These are phyloP conservation scores for Aspergillus aculeatinus DNA, from an alignment of 2,329 filamentous ascomycete genomes.

Conservation along the genomic window DNA sequence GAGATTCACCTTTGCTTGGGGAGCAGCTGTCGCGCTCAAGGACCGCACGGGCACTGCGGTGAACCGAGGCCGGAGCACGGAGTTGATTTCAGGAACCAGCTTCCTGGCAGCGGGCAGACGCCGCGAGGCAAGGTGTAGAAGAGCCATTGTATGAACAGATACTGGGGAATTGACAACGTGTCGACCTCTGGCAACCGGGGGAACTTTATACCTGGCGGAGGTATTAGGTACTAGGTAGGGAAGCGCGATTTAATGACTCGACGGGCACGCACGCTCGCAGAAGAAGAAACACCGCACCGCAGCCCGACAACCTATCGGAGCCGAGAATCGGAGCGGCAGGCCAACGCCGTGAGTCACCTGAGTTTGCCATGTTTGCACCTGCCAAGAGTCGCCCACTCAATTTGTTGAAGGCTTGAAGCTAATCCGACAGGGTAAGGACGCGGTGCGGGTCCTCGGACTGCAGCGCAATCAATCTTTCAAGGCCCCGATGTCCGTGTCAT, in stretches of 20 bases:
- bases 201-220: background rate
- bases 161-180: background rate
- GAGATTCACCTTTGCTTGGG: slow-evolving; percentile 25
- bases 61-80: slow-evolving; percentile 36
- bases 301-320: background rate
- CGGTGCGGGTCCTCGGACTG: no score
- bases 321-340: background rate
- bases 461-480: background rate
- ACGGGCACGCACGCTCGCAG: background rate
- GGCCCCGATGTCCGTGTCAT: background rate
- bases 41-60: slow-evolving; percentile 22
- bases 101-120: slow-evolving; percentile 33
- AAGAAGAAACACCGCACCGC: background rate
- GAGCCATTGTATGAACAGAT: slow-evolving; percentile 25
- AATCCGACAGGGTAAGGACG: no score
- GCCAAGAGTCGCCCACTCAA: background rate
- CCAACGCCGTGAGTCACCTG: background rate
- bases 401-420: no score
- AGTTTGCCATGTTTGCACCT: background rate
- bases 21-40: slow-evolving; percentile 20
- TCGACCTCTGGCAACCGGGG: background rate
- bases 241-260: background rate
- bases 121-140: slow-evolving; percentile 36
- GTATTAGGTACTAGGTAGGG: background rate
- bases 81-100: slow-evolving; percentile 32